Base-by-base conservation (phyloP, 148 eudicot species). In the Persicaria tinctoria region DNA sequence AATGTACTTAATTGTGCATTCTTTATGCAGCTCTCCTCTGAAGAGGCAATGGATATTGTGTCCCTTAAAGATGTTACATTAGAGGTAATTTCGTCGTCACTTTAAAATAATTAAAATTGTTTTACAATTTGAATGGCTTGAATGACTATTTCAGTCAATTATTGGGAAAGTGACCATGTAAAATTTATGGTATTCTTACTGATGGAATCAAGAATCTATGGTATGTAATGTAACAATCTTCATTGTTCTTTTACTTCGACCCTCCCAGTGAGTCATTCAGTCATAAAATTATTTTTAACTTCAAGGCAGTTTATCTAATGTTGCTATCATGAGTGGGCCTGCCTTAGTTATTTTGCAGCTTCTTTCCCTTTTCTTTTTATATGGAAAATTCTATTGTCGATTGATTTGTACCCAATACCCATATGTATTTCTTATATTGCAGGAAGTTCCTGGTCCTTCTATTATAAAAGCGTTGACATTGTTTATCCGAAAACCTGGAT, bases 381-480 rank as follows among this genome's bases (percentile, higher is more conserved):
- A 16, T 70, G 47, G 8, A 6, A 20, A 56, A 56, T 63, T 63
- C 17, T 27, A 16, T 32, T 10, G 41, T 23, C 0, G 68, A 55
- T 16, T 4, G 6, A 55, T 4, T 55, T 16, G n/a, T 23, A 63
- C 69, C 7, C 47, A 56, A 5, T 23, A 38, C 69, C 7, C 47
- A 41, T 66, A 41, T 38, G 48, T 66, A 17, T 41, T 41, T 46
- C 47, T 71, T 46, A 71, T 71, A 71, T 46, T 71, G 51, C 80
- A 96, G 99, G 97, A 84, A 72, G 82, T 89, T 72, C 76, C 91
- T 80, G 97, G 97, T 13, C 76, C 88, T 75, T 83, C 89, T 55
- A 81, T 96, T 73, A 54, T 86, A 50, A 81, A 78, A 78, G 83
- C 87, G 6, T 68, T 92, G 83, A 79, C 89, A 60, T 78, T 89